Percentiles rank a stretch among this genome's conserved stretches.
phyloP scores from a whole-genome alignment of 495 filamentous ascomycete genomes.

The Melanomma pulvis-pyrius region DNA sequence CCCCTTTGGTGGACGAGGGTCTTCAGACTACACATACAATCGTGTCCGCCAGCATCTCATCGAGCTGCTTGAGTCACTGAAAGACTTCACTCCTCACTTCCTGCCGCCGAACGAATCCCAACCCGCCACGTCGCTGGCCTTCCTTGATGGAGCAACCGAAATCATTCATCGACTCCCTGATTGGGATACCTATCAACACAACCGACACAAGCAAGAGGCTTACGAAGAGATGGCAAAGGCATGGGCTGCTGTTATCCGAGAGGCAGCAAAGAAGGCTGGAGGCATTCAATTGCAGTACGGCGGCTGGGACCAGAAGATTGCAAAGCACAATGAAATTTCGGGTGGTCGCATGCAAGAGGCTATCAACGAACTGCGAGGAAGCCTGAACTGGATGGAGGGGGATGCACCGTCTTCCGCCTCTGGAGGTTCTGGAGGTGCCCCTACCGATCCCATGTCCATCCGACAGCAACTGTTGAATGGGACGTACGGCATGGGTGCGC shows the following conservation, averaged over 20 bases:
- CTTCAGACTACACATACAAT: slow-evolving; percentile 93
- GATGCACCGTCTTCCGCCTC: slow-evolving; percentile 46
- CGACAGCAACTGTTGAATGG: slow-evolving; percentile 79
- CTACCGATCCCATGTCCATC: slow-evolving; percentile 64
- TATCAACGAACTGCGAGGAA: slow-evolving; percentile 71
- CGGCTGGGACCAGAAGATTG: slow-evolving; percentile 87
- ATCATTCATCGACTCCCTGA: slow-evolving; percentile 86
- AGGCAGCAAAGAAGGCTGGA: slow-evolving; percentile 87
- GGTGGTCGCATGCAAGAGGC: slow-evolving; percentile 81
- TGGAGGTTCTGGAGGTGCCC: slow-evolving; percentile 1
- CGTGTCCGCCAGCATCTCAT: slow-evolving; percentile 80
- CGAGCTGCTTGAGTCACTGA: slow-evolving; percentile 82
- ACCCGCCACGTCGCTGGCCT: slow-evolving; percentile 74
- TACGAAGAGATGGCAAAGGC: slow-evolving; percentile 95
- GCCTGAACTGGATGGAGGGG: slow-evolving; percentile 76
- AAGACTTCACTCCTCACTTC: slow-evolving; percentile 93
- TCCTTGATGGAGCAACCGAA: slow-evolving; percentile 84
- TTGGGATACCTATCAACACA: slow-evolving; percentile 83
- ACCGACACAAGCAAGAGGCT: slow-evolving; percentile 86
- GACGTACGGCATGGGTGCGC: slow-evolving; percentile 66
- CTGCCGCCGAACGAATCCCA: slow-evolving; percentile 89
- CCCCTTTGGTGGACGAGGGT: slow-evolving; percentile 78
- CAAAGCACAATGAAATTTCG: slow-evolving; percentile 85
- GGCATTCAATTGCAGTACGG: slow-evolving; percentile 89
- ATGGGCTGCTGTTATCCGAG: slow-evolving; percentile 89